Percentiles rank a stretch among this genome's conserved stretches.
These are phyloP conservation scores for barrel medic (Medicago truncatula) DNA, from an alignment of 306 rosid genomes.

Conservation along the genomic window MtrunA17r5.0-ANR NC_053045.1:30459001-30459500, in stretches of 20 bases:
- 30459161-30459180: constrained; percentile 43
- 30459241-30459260: constrained; percentile 45
- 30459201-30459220: constrained; percentile 52
- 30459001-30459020: constrained; percentile 77
- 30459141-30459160: background rate
- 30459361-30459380: no score
- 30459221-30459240: constrained; percentile 71
- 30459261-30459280: background rate
- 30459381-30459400: no score
- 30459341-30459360: no score
- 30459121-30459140: background rate
- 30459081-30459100: constrained; percentile 56
- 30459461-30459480: no score
- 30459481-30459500: no score
- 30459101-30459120: background rate
- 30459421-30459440: no score
- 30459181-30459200: constrained; percentile 66
- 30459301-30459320: no score
- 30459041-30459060: constrained; percentile 73
- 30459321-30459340: no score
- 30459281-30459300: no score
- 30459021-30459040: constrained; percentile 58
- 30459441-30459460: no score
- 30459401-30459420: no score
- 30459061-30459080: constrained; percentile 60